Evolutionary conservation across 2,329 filamentous ascomycete genomes (phyloP).

Genomic region (Alternaria incomplexa): DNA sequence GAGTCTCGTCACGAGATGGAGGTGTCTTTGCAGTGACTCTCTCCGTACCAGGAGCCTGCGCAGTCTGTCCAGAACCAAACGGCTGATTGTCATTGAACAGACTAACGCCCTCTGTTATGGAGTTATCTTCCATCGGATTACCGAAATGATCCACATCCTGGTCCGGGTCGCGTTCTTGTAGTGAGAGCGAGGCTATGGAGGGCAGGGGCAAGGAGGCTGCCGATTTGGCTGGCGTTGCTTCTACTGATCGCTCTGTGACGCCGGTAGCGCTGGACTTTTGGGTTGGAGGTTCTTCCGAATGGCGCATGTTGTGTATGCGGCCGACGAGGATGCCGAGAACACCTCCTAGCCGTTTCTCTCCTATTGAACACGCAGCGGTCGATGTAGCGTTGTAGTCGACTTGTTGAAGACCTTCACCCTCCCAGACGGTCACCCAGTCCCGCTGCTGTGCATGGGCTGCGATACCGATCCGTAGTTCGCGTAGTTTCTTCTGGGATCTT

Average conservation of each 20-base stretch:
- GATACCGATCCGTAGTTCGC: slow-evolving; percentile 77
- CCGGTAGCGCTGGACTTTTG: slow-evolving; percentile 14
- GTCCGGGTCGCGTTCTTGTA: slow-evolving; percentile 40
- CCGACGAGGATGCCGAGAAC: slow-evolving; percentile 72
- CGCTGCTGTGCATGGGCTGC: slow-evolving; percentile 60
- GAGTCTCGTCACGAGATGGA: neutral
- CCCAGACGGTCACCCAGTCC: slow-evolving; percentile 68
- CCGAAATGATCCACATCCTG: slow-evolving; percentile 36
- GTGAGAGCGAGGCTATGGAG: slow-evolving; percentile 22
- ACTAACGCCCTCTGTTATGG: slow-evolving; percentile 34
- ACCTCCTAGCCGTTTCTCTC: slow-evolving; percentile 70
- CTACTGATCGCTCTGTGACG: slow-evolving; percentile 19
- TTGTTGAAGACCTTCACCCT: slow-evolving; percentile 67
- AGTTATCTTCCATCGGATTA: slow-evolving; percentile 29
- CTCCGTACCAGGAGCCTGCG: slow-evolving; percentile 6
- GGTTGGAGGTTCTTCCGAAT: slow-evolving; percentile 36
- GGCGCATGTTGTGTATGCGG: slow-evolving; percentile 66
- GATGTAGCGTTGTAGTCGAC: slow-evolving; percentile 65
- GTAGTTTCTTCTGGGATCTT: slow-evolving; percentile 68
- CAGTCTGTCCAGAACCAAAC: slow-evolving; percentile 14
- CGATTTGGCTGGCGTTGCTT: slow-evolving; percentile 27
- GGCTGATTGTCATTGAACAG: slow-evolving; percentile 26
- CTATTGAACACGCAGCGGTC: slow-evolving; percentile 59
- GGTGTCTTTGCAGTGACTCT: slow-evolving; percentile 8
- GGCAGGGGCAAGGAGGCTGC: slow-evolving; percentile 20